Percentiles rank a stretch among this genome's conserved stretches.
These are phyloP conservation scores for Pulveroboletus sp. DNA, from an alignment of 768 basidiomycete genomes.

Conservation along the genomic window DNA sequence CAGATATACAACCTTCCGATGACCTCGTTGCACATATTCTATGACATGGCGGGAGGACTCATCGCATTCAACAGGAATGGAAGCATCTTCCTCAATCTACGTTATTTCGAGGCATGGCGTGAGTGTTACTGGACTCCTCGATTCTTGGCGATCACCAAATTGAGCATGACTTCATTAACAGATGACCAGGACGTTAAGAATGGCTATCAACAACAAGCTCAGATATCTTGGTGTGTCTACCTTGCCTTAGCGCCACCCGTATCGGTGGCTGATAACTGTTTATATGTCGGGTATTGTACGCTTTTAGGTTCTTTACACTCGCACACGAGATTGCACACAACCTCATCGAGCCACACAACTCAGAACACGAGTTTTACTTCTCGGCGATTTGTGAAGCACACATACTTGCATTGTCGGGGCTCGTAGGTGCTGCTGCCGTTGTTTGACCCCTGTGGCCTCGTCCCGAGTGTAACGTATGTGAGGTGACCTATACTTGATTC, in stretches of 20 bases:
- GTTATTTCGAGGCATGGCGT: constrained; percentile 88
- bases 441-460: neutral
- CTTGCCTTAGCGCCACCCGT: neutral
- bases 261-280: neutral
- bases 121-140: constrained; percentile 29
- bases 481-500: no score
- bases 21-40: constrained; percentile 79
- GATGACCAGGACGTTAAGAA: constrained; percentile 64
- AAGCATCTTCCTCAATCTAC: constrained; percentile 82
- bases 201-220: constrained; percentile 56
- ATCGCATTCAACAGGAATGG: constrained; percentile 94
- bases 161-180: constrained; percentile 25
- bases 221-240: constrained; percentile 66
- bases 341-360: constrained; percentile 79
- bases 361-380: constrained; percentile 93
- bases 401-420: constrained; percentile 38
- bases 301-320: constrained; percentile 72
- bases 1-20: constrained; percentile 70
- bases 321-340: constrained; percentile 96
- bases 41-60: constrained; percentile 69
- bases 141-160: no score
- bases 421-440: constrained; percentile 16
- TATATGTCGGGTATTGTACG: neutral
- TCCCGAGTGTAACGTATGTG: no score
- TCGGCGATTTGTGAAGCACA: constrained; percentile 80